Conservation (phyloP, 305 asterid species). For the Fraxinus dipetala region DNA sequence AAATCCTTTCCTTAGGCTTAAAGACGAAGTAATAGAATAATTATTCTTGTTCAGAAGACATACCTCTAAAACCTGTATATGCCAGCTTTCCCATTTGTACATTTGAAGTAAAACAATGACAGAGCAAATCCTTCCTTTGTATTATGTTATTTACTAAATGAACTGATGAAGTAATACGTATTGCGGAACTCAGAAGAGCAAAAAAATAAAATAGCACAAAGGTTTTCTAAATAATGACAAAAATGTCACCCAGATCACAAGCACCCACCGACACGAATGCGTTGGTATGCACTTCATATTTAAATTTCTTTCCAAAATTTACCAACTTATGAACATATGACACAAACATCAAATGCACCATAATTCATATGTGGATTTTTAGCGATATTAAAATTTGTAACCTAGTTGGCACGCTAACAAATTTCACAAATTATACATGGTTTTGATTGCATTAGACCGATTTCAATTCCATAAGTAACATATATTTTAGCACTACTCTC, state of each 20-base stretch:
- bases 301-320: not conserved
- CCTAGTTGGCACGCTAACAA: not conserved
- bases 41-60: not conserved
- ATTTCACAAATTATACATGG: not conserved
- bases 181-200: not conserved
- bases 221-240: not conserved
- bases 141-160: not conserved
- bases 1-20: not conserved
- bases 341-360: not conserved
- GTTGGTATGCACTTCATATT: not conserved
- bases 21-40: not conserved
- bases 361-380: not conserved
- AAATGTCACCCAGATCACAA: not conserved
- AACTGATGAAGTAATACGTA: not conserved
- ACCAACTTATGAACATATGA: not conserved
- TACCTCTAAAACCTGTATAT: not conserved
- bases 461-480: slow-evolving; percentile 3
- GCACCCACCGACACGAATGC: not conserved
- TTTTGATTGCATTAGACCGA: not conserved
- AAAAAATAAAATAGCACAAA: not conserved
- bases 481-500: not conserved
- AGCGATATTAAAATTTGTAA: not conserved
- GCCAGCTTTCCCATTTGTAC: not conserved
- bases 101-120: not conserved
- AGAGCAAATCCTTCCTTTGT: not conserved